Evolutionary conservation across 2,329 filamentous ascomycete genomes (phyloP).

Genomic region (Colletotrichum euphorbiae): DNA sequence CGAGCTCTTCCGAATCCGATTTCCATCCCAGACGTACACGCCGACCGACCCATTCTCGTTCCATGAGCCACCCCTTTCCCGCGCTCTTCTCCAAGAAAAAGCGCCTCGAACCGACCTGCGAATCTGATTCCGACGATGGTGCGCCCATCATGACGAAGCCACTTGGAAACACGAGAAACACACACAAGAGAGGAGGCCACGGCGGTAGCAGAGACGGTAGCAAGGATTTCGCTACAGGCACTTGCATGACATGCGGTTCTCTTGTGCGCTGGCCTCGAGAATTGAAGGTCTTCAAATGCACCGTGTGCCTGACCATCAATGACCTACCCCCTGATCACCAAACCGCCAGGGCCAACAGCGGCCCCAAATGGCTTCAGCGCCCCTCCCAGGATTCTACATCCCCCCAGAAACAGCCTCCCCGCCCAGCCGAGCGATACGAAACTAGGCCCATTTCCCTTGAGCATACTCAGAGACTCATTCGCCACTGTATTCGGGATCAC

Average conservation of each 20-base stretch:
- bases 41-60: conserved; percentile 65
- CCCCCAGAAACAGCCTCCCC: conserved; percentile 29
- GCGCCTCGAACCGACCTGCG: conserved; percentile 55
- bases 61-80: conserved; percentile 84
- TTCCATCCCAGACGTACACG: conserved; percentile 46
- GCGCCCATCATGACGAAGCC: conserved; percentile 45
- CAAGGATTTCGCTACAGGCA: conserved; percentile 75
- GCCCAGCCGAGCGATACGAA: conserved; percentile 31
- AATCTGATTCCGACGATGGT: conserved; percentile 49
- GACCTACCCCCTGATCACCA: conserved; percentile 63
- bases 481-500: conserved; percentile 54
- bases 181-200: conserved; percentile 50
- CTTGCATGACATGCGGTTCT: conserved; percentile 88
- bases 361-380: conserved; percentile 39
- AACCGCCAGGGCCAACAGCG: conserved; percentile 23
- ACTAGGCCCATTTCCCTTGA: conserved; percentile 64
- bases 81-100: conserved; percentile 75
- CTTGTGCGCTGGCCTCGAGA: conserved; percentile 83
- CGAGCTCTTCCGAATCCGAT: conserved; percentile 60
- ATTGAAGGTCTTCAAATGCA: conserved; percentile 81
- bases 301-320: conserved; percentile 86
- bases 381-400: conserved; percentile 33
- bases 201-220: conserved; percentile 54
- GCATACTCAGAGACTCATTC: conserved; percentile 65
- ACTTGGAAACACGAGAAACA: conserved; percentile 45